phyloP scores from a whole-genome alignment of 306 rosid species.

The Morella rubra region DNA sequence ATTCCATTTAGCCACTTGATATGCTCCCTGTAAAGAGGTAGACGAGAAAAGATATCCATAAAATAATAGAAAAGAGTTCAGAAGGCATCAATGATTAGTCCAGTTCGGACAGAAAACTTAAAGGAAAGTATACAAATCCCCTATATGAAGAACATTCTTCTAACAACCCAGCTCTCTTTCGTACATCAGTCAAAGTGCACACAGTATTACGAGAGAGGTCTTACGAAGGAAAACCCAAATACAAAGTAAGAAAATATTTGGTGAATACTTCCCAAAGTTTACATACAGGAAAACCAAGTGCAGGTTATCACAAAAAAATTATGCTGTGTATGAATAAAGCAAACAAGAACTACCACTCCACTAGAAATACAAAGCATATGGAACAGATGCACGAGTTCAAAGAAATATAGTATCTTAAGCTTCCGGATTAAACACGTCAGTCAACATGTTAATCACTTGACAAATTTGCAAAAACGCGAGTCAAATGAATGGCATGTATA shows the following conservation, averaged over 20 bases:
- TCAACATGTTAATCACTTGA: neutral
- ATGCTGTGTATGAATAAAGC: neutral
- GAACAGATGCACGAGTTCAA: neutral
- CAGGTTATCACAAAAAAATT: neutral
- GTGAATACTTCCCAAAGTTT: neutral
- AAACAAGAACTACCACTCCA: neutral
- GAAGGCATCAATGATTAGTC: neutral
- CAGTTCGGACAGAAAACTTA: neutral
- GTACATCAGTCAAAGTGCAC: neutral
- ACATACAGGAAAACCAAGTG: neutral
- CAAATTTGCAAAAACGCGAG: neutral
- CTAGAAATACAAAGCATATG: neutral
- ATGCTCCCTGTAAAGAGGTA: slow-evolving; percentile 61
- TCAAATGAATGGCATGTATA: neutral
- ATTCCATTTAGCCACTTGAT: slow-evolving; percentile 99
- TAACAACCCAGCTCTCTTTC: neutral
- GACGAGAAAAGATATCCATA: slow-evolving; percentile 19
- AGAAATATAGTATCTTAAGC: neutral
- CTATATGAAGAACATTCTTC: neutral
- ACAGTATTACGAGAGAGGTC: neutral
- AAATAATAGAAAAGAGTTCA: slow-evolving; percentile 7
- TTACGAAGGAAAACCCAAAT: neutral
- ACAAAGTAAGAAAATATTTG: neutral
- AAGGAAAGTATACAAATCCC: neutral
- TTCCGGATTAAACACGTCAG: neutral